phyloP scores from a whole-genome alignment of 352 stramenopile species.

The Thraustochytrium sp. region DNA sequence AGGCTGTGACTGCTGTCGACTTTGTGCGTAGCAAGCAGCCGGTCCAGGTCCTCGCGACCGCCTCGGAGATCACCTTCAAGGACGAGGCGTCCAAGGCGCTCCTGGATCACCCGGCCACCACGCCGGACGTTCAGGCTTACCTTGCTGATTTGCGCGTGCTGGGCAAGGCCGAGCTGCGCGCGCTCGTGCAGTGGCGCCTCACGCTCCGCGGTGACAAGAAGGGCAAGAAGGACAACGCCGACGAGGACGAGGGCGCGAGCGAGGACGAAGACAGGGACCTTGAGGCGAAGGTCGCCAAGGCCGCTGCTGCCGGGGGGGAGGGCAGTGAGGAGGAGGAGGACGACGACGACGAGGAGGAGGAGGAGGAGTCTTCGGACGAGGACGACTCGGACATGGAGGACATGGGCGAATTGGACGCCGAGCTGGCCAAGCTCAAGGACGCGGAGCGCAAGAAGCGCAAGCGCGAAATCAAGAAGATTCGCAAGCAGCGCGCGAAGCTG shows the following conservation, averaged over 20 bases:
- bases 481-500: constrained; percentile 33
- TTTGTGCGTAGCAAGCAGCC: constrained; percentile 81
- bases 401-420: background rate
- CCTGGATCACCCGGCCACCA: constrained; percentile 66
- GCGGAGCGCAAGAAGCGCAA: constrained; percentile 26
- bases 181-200: constrained; percentile 90
- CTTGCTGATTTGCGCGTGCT: constrained; percentile 92
- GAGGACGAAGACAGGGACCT: constrained; percentile 52
- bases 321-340: constrained; percentile 14
- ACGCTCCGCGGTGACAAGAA: constrained; percentile 64
- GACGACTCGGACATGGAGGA: background rate
- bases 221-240: constrained; percentile 31
- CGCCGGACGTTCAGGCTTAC: constrained; percentile 66
- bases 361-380: background rate
- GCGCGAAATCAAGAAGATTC: constrained; percentile 32
- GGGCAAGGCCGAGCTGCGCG: constrained; percentile 95
- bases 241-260: constrained; percentile 52
- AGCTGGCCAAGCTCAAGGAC: constrained; percentile 27
- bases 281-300: constrained; percentile 42
- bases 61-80: constrained; percentile 73
- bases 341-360: background rate
- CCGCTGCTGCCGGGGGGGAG: constrained; percentile 40
- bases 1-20: constrained; percentile 71
- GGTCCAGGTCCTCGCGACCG: constrained; percentile 88
- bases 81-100: constrained; percentile 68